Percentiles rank a stretch among this genome's conserved stretches.
Conservation (phyloP, 345 rosid species). For the Eucalyptus caleyi region DNA sequence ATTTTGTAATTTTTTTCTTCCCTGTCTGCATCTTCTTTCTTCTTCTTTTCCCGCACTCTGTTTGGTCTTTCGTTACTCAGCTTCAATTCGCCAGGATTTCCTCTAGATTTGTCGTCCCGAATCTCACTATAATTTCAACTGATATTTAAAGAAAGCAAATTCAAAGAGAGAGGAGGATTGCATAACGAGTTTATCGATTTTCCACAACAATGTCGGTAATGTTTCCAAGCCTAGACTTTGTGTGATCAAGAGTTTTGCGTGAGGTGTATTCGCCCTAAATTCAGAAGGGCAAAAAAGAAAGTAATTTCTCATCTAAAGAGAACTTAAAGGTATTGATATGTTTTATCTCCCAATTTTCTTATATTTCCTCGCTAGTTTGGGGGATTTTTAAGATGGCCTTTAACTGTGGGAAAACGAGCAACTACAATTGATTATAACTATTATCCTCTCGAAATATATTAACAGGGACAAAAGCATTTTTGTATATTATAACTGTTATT, state of each 20-base stretch:
- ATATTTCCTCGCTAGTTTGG: not conserved
- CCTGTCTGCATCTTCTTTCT: not conserved
- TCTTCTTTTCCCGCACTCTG: not conserved
- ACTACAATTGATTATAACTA: not conserved
- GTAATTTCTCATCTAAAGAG: not conserved
- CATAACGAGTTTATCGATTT: not conserved
- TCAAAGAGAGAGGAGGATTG: not conserved
- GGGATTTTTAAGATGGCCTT: too few species aligned
- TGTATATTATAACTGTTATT: not conserved
- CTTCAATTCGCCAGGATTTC: not conserved
- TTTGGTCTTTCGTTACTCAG: not conserved
- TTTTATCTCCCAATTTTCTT: not conserved
- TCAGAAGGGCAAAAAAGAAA: too few species aligned
- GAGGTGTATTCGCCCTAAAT: too few species aligned
- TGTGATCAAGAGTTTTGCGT: not conserved
- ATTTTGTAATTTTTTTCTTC: not conserved
- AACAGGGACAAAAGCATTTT: not conserved
- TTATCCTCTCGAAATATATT: not conserved
- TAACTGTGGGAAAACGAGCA: too few species aligned
- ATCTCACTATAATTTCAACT: not conserved
- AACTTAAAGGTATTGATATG: not conserved
- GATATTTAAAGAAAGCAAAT: not conserved
- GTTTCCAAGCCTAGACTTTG: not conserved
- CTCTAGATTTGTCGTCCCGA: not conserved
- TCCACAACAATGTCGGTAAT: not conserved